These are phyloP conservation scores for Cyberlindnera samutprakarnensis DNA, from an alignment of 805 yeast species.

Conservation along the genomic window DNA sequence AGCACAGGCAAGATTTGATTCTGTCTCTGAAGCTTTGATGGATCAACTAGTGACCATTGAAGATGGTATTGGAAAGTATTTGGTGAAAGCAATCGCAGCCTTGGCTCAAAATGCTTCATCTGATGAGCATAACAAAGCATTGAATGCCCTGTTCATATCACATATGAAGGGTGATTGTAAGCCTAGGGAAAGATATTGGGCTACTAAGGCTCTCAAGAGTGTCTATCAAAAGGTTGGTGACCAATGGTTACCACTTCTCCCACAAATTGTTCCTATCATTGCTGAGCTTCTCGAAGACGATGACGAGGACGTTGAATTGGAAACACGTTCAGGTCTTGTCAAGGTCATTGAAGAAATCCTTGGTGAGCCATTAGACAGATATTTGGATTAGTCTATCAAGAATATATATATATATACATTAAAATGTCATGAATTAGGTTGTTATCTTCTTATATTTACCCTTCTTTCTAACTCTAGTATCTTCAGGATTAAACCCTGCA, in stretches of 20 bases:
- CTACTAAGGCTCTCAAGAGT: slow-evolving; percentile 68
- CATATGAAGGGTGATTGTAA: slow-evolving; percentile 60
- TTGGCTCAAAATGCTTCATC: slow-evolving; percentile 66
- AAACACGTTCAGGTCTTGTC: slow-evolving; percentile 84
- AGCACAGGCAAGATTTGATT: slow-evolving; percentile 74
- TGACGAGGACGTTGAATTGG: slow-evolving; percentile 86
- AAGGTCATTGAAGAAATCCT: slow-evolving; percentile 85
- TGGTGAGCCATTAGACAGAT: slow-evolving; percentile 91
- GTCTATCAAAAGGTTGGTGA: slow-evolving; percentile 91
- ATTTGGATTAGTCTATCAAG: slow-evolving; percentile 39
- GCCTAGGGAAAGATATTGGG: slow-evolving; percentile 65
- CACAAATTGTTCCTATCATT: slow-evolving; percentile 90
- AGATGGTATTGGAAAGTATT: slow-evolving; percentile 65
- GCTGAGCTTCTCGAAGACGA: slow-evolving; percentile 96
- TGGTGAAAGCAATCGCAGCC: slow-evolving; percentile 74
- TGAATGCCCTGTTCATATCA: slow-evolving; percentile 55
- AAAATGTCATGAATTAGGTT: neutral
- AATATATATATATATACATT: no score
- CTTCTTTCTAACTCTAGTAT: slow-evolving; percentile 36
- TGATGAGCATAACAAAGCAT: slow-evolving; percentile 64
- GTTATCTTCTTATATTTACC: slow-evolving; percentile 11
- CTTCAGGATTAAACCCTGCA: slow-evolving; percentile 89
- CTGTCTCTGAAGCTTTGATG: slow-evolving; percentile 54
- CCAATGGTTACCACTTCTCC: slow-evolving; percentile 84
- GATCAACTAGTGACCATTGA: slow-evolving; percentile 64